A percentile compares a stretch with the other conserved stretches of the same genome.
Evolutionary conservation across 352 stramenopile genomes (phyloP).

Genomic region (Globisporangium cylindrosporum): DNA sequence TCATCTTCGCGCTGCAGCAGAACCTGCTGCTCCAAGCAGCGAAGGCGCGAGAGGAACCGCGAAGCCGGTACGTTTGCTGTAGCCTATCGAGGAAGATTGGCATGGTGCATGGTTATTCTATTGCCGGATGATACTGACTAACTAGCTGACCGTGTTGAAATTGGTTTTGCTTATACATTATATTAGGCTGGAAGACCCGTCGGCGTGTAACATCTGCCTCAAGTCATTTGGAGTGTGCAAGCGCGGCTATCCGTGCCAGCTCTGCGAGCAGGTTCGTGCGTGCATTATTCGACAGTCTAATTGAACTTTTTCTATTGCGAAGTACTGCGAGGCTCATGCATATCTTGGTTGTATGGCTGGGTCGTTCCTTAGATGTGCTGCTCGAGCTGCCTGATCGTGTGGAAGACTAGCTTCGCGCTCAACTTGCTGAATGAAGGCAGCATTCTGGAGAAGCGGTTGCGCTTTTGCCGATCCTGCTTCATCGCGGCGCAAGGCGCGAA

Average conservation of each 20-base stretch:
- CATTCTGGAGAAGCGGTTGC: conserved; percentile 16
- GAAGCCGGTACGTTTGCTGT: background rate
- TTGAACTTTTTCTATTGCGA: no score
- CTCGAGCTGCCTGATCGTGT: conserved; percentile 18
- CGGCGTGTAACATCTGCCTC: conserved; percentile 20
- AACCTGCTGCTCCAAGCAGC: conserved; percentile 1
- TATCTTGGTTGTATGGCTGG: background rate
- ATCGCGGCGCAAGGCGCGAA: conserved; percentile 10
- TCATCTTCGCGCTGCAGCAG: conserved; percentile 21
- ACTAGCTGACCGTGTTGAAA: background rate
- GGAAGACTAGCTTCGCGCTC: conserved; percentile 19
- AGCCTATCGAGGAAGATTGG: background rate
- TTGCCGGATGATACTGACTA: background rate
- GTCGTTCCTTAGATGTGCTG: conserved; percentile 16
- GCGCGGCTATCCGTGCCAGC: conserved; percentile 13
- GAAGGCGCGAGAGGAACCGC: background rate
- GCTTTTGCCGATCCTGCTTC: conserved; percentile 21
- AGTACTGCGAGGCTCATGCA: background rate
- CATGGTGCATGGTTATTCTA: background rate
- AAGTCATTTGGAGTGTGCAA: conserved; percentile 17
- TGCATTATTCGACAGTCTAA: no score
- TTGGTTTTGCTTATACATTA: background rate
- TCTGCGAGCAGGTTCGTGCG: conserved; percentile 17
- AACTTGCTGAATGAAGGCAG: conserved; percentile 12
- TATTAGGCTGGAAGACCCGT: conserved; percentile 7